A percentile compares a stretch with the other conserved stretches of the same genome.
These are phyloP conservation scores for Talaromyces sp. DNA, from an alignment of 2,329 filamentous ascomycete genomes.

Conservation along the genomic window DNA sequence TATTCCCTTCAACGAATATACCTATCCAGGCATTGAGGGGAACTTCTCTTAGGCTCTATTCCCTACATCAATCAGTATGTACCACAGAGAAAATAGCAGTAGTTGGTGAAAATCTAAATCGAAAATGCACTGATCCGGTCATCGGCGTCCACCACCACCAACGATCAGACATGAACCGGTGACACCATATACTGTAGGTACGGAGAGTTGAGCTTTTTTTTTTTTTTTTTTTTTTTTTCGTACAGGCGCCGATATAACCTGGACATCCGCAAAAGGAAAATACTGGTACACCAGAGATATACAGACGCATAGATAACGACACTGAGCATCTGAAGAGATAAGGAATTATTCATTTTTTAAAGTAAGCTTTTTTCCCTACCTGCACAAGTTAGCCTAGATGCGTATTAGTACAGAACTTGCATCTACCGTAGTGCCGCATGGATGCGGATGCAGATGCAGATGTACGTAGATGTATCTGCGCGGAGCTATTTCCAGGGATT, in stretches of 20 bases:
- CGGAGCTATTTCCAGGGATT: conserved; percentile 5
- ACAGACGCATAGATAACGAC: neutral
- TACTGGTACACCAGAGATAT: neutral
- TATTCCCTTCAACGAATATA: neutral
- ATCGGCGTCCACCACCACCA: neutral
- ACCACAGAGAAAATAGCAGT: neutral
- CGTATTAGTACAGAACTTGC: neutral
- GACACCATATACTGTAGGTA: neutral
- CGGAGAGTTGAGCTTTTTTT: neutral
- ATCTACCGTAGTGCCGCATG: neutral
- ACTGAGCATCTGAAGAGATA: neutral
- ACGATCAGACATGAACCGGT: neutral
- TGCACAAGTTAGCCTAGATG: neutral
- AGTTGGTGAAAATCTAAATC: neutral
- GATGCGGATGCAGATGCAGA: no score
- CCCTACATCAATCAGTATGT: neutral
- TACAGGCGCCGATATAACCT: no score
- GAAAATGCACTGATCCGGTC: neutral
- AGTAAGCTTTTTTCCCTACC: neutral
- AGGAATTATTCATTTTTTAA: conserved; percentile 3
- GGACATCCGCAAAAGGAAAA: no score
- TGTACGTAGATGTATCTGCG: neutral
- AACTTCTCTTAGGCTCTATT: neutral
- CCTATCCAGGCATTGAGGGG: neutral
- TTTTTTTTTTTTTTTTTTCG: neutral